Base-by-base conservation (phyloP, 148 eudicot species). In the Vaccinium darrowii region DNA sequence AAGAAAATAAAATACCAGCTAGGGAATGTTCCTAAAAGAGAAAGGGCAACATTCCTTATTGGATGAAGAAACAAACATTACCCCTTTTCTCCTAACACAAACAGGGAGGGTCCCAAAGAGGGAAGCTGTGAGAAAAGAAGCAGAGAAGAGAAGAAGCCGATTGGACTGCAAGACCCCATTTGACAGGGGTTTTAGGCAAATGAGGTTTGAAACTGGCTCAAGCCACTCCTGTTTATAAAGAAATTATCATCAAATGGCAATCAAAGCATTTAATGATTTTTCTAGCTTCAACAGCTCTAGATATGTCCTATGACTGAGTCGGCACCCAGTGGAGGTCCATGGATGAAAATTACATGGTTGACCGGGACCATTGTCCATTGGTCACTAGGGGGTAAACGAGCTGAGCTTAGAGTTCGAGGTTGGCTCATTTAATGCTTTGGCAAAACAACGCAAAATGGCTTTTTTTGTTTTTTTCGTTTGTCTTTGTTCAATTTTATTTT, bases 151-250 rank as follows among this genome's bases (percentile, higher is more conserved):
- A 19, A 85, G 79, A 75, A 80, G 43, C 9, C 72, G 71, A 85
- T 85, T 85, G 86, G 83, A 72, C 80, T 53, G 8, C 14, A 11
- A 85, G 16, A 25, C 50, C 76, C 63, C 52, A 56, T n/a, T n/a
- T 84, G 82, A 84, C 86, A 84, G 85, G 21, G 47, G 4, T 16
- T 16, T 75, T 30, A 27, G 82, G 52, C 86, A 23, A 56, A 85
- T 79, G 71, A 10, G 72, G 36, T 18, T 43, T 76, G 81, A 85
- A 23, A 18, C 74, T 18, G 30, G 71, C 49, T 7, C 18, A 33
- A 33, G 36, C 36, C 76, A 21, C 19, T 50, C 63, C 39, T 50
- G 7, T 84, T 65, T 84, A 79, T 30, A 84, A 67, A 15, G 67
- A 69, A 69, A 79, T 52, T 25, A 33, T 63, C 80, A 74, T 56